phyloP scores from a whole-genome alignment of 768 basidiomycete genomes.

The Podaxis sp. region DNA sequence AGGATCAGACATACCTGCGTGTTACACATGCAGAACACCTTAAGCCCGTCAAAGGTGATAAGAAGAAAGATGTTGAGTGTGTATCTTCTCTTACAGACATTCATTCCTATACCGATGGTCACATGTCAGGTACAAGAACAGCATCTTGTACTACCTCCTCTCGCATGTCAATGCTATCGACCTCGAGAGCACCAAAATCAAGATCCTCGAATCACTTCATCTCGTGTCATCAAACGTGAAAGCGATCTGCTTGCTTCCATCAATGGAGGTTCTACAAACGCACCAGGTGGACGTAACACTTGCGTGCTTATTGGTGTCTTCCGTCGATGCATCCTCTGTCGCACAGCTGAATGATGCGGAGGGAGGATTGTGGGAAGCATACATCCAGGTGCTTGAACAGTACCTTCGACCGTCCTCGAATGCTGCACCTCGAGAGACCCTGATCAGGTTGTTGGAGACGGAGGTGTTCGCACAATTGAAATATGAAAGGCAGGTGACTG shows the following conservation, averaged over 20 bases:
- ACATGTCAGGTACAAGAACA: constrained; percentile 56
- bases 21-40: constrained; percentile 60
- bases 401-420: constrained; percentile 46
- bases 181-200: constrained; percentile 40
- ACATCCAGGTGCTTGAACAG: constrained; percentile 35
- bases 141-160: constrained; percentile 69
- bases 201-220: constrained; percentile 45
- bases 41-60: constrained; percentile 41
- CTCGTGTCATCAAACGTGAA: constrained; percentile 44
- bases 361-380: constrained; percentile 47
- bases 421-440: constrained; percentile 31
- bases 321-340: constrained; percentile 46
- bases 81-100: constrained; percentile 19
- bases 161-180: constrained; percentile 71
- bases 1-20: constrained; percentile 55
- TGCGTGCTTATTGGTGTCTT: constrained; percentile 33
- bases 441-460: constrained; percentile 42
- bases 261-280: constrained; percentile 37
- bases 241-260: constrained; percentile 54
- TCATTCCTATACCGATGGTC: background rate
- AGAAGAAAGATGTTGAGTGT: constrained; percentile 50
- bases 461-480: constrained; percentile 54
- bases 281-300: constrained; percentile 31
- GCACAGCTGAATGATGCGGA: constrained; percentile 39
- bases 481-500: constrained; percentile 46